Conservation (phyloP, 2,329 filamentous ascomycete species). For the Colletotrichum navitas region DNA sequence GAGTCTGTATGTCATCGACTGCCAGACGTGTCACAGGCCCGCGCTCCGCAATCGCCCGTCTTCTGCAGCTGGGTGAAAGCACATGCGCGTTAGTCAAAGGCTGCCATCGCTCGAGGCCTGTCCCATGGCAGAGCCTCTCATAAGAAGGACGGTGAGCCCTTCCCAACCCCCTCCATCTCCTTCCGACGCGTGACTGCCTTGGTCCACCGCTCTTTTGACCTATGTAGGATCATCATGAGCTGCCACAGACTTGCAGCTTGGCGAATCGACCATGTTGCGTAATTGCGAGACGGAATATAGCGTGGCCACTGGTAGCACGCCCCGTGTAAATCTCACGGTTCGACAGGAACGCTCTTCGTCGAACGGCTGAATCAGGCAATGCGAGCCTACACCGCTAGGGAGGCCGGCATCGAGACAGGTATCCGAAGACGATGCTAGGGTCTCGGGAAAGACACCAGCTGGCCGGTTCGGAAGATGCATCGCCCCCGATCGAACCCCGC, state of each 20-base stretch:
- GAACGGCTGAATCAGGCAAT: slow-evolving; percentile 34
- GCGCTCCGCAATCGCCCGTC: slow-evolving; percentile 14
- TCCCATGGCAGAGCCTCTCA: slow-evolving; percentile 30
- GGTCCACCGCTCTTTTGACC: slow-evolving; percentile 41
- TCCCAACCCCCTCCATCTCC: slow-evolving; percentile 23
- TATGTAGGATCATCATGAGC: slow-evolving; percentile 37
- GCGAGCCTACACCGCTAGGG: slow-evolving; percentile 38
- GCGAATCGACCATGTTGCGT: slow-evolving; percentile 26
- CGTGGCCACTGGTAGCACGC: slow-evolving; percentile 34
- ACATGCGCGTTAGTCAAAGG: slow-evolving; percentile 29
- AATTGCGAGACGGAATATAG: slow-evolving; percentile 5
- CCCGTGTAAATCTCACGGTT: slow-evolving; percentile 32
- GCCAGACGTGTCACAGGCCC: slow-evolving; percentile 16
- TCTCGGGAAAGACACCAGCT: slow-evolving; percentile 40
- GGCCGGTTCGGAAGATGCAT: slow-evolving; percentile 34
- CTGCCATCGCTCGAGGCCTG: slow-evolving; percentile 31
- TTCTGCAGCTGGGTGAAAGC: slow-evolving; percentile 28
- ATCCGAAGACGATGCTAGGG: slow-evolving; percentile 20
- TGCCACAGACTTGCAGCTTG: slow-evolving; percentile 35
- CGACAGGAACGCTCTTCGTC: slow-evolving; percentile 40
- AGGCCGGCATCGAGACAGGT: slow-evolving; percentile 28
- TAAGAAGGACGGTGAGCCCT: slow-evolving; percentile 38
- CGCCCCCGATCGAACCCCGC: slow-evolving; percentile 24
- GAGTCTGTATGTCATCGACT: slow-evolving; percentile 20
- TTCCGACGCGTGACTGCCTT: slow-evolving; percentile 18